Conservation (phyloP, 768 basidiomycete species). For the Tylopilus rubrobrunneus region DNA sequence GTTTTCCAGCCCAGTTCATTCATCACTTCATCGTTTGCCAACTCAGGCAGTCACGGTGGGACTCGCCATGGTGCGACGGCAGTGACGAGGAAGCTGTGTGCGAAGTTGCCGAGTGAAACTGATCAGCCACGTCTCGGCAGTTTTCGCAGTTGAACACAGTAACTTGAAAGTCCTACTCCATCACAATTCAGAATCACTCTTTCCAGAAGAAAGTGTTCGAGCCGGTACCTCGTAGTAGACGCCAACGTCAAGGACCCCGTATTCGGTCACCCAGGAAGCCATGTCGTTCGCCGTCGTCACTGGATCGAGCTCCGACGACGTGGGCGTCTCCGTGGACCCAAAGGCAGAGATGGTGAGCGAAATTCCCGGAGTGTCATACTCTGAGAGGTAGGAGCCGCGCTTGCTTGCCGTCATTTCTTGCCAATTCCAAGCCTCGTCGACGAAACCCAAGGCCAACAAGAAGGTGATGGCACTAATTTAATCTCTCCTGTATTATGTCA, state of each 20-base stretch:
- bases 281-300: conserved; percentile 39
- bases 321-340: conserved; percentile 42
- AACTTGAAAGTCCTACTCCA: conserved; percentile 25
- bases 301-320: conserved; percentile 38
- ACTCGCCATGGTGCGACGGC: conserved; percentile 24
- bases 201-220: background rate
- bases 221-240: conserved; percentile 47
- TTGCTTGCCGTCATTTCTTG: conserved; percentile 32
- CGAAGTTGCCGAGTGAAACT: conserved; percentile 34
- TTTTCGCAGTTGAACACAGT: conserved; percentile 29
- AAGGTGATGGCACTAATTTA: conserved; percentile 38
- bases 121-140: conserved; percentile 34
- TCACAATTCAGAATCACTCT: background rate
- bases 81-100: conserved; percentile 25
- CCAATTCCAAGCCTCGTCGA: conserved; percentile 47
- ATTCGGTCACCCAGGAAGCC: conserved; percentile 45
- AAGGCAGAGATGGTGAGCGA: conserved; percentile 55
- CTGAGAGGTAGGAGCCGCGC: conserved; percentile 39
- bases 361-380: conserved; percentile 52
- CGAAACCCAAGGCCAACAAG: conserved; percentile 36
- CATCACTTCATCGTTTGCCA: too few species aligned
- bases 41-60: too few species aligned
- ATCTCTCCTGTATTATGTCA: too few species aligned
- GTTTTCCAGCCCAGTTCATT: background rate
- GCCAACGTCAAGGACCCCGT: conserved; percentile 47